Evolutionary conservation across 2,329 filamentous ascomycete species (phyloP), one percentile per base, ranked within the genome.

Genomic region (Annulohypoxylon truncatum): DNA sequence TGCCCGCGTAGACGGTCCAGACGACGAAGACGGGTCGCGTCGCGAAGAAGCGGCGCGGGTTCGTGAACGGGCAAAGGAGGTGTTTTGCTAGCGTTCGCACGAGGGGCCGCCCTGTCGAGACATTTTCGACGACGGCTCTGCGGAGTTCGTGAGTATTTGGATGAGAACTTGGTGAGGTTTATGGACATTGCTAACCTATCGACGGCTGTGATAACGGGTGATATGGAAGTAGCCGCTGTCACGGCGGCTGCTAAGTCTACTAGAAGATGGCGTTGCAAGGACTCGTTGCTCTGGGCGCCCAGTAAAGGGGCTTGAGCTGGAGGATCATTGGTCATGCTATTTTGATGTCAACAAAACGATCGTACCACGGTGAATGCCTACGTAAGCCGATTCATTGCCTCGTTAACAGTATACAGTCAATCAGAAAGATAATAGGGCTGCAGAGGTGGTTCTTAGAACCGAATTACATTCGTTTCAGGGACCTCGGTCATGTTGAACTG

Each of bases 61-160:
- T 28, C 4, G 48, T 51, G 12, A 51, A 28, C 13, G 48, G 26
- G 6, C n/a, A 51, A 1, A 31, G 15, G 8, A 29, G 15, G 12
- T 51, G 48, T 15, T 28, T 24, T 15, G 26, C 15, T 4, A 51
- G 18, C 4, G 48, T 51, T 4, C 48, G 48, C 3, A 51, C 4
- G 18, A 51, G 29, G 15, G 48, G 48, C 8, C 29, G 28, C 2
- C 29, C n/a, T 2, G 26, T 51, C 7, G 48, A 28, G 18, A 51
- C 48, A n/a, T 51, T 51, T 24, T 51, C 48, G 3, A 51, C 48
- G 9, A 51, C 48, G 29, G 48, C 48, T 29, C 48, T 51, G 29
- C 2, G 8, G 4, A 5, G 3, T 6, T 3, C 8, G 18, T 42
- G 38, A 42, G 38, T 10, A 20, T 3, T 15, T 42, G 15, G 3